Base-by-base conservation (phyloP, 2,329 filamentous ascomycete genomes). In the Talaromyces funiculosus region DNA sequence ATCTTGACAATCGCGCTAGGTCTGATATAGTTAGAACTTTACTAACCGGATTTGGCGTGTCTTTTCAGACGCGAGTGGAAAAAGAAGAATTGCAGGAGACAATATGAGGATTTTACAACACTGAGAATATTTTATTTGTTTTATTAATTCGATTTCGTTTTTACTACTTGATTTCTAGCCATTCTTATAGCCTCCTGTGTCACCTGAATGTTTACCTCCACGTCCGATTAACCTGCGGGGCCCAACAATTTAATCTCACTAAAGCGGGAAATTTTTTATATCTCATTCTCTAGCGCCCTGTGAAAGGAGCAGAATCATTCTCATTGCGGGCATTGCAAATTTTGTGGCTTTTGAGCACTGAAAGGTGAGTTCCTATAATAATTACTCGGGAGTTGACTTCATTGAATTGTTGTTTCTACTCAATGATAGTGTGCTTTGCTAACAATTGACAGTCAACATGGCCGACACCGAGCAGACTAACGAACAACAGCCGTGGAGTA, bases 401-500 rank as follows among this genome's bases (percentile, higher is more conserved):
- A 35, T 54, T 37, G 35, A 47, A 24, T 56, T 9, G 12, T 14
- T 22, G 20, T 12, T n/a, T 20, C 1, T 6, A 5, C 18, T 35
- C 47, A 51, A 51, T 20, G 29, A 35, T 29, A 20, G 47, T 14
- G 26, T 33, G 18, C 40, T n/a, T 20, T 8, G 20, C 47, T 51
- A 16, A 51, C 47, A 22, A n/a, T 33, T 35, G 2, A 38, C 38
- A 42, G 54, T 40, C 45, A 61, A 58, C 26, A 63, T 63, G 61
- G 20, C 61, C 40, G 61, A 63, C 49, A 31, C 54, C 6, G 58
- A 63, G 26, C 53, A 53, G 38, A 54, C 57, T 16, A 54, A 14
- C 57, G 53, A 55, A 33, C 37, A 60, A 56, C 61, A 53, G 37
- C 57, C 53, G 35, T 61, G 58, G 61, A 61, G 61, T 62, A 62